Conservation (phyloP, 441 rosid genomes). For the Adansonia madagascariensis region DNA sequence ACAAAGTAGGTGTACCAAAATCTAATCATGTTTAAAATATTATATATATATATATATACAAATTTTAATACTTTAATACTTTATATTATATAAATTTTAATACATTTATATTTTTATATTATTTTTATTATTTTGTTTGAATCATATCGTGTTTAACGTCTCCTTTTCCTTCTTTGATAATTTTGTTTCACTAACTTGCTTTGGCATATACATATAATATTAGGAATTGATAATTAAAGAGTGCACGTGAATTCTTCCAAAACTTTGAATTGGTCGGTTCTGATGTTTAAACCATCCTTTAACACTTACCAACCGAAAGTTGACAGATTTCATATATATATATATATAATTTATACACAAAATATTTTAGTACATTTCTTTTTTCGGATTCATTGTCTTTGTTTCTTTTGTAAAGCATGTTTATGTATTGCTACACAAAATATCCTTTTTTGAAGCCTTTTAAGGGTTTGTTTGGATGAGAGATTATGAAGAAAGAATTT, state of each 20-base stretch:
- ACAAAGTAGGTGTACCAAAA: too few relatives aligned
- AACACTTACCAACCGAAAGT: conserved; percentile 9
- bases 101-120: too few relatives aligned
- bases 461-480: too few relatives aligned
- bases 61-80: too few relatives aligned
- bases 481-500: too few relatives aligned
- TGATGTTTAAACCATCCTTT: conserved; percentile 23
- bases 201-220: neutral
- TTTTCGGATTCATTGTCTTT: neutral
- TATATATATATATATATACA: too few relatives aligned
- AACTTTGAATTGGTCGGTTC: conserved; percentile 30
- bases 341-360: neutral
- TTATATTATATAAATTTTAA: too few relatives aligned
- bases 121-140: too few relatives aligned
- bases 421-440: too few relatives aligned
- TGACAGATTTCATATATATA: neutral
- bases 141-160: neutral
- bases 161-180: conserved; percentile 4
- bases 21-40: too few relatives aligned
- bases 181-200: neutral
- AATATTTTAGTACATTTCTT: neutral
- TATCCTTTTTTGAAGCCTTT: too few relatives aligned
- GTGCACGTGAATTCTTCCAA: conserved; percentile 20
- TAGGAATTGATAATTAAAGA: neutral
- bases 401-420: neutral